Evolutionary conservation across 108 stramenopile species (phyloP), one percentile per base, ranked within the genome.

Genomic region (Cylindrotheca closterium): DNA sequence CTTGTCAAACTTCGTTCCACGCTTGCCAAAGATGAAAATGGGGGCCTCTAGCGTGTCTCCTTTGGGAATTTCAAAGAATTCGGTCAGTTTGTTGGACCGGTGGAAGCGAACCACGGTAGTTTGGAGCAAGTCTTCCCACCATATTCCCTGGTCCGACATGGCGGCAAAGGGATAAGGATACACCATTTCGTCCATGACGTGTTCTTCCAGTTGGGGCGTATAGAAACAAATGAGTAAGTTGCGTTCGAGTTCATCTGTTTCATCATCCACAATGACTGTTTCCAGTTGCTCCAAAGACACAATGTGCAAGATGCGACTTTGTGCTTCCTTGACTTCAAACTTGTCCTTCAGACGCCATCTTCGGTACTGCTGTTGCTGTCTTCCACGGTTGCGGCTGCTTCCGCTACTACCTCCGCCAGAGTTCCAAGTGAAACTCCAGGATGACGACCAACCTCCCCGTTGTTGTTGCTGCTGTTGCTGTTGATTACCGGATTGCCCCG

Each of bases 61-160:
- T 30, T 33, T 55, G 3, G 77, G 78, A 46, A 87, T 60, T 10
- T 70, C 30, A 33, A 87, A 83, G 37, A 78, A 79, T 56, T 72
- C 49, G 15, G 77, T 65, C 29, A 83, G 47, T 10, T 70, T 70
- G 45, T 79, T 83, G 23, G 67, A 64, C 5, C 67, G 62, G 64
- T 87, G 70, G 30, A 67, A 87, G n/a, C 82, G 77, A 27, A 87
- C 75, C 50, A 67, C 47, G 4, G 79, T 69, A 4, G 85, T 87
- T 63, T 87, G 85, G 42, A 87, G 51, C 17, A 87, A 24, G 27
- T 82, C 81, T 60, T 87, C 85, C 85, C 85, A 87, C 85, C 85
- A 87, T 58, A 87, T 81, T 7, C 63, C 65, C 56, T 87, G 82
- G 27, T 58, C 26, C 4, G 78, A 79, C 74, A 75, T 81, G 34